Evolutionary conservation across 371 early-diverging fungal genomes (phyloP).

Genomic region (Thermomucor indicae-seudaticae): DNA sequence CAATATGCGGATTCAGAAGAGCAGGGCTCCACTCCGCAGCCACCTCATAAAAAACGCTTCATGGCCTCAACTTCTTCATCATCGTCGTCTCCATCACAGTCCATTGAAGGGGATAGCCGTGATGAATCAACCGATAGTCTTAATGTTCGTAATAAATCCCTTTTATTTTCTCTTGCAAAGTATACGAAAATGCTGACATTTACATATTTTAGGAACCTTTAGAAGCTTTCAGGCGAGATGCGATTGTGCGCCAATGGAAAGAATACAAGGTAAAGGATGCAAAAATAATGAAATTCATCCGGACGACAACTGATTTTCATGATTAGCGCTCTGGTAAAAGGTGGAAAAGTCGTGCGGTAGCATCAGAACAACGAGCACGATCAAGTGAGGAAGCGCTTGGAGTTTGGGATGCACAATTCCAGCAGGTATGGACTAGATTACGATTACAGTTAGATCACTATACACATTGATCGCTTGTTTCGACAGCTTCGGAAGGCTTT

Average conservation of each 20-base stretch:
- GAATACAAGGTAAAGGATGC: slow-evolving; percentile 18
- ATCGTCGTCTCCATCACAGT: slow-evolving; percentile 11
- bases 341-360: slow-evolving; percentile 6
- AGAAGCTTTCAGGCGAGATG: slow-evolving; percentile 16
- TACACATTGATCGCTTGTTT: neutral
- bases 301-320: neutral
- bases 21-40: slow-evolving; percentile 12
- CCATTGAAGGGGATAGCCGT: slow-evolving; percentile 7
- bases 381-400: slow-evolving; percentile 3
- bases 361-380: slow-evolving; percentile 2
- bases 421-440: too few species aligned
- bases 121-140: slow-evolving; percentile 14
- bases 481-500: slow-evolving; percentile 11
- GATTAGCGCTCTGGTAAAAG: slow-evolving; percentile 9
- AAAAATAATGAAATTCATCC: neutral
- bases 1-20: slow-evolving; percentile 7
- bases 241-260: slow-evolving; percentile 20
- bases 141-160: slow-evolving; percentile 4
- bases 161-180: neutral
- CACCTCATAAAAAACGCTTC: slow-evolving; percentile 16
- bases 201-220: slow-evolving; percentile 11
- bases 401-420: slow-evolving; percentile 11
- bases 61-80: slow-evolving; percentile 14
- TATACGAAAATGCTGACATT: neutral
- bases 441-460: too few species aligned